Evolutionary conservation across 73 alveolate species (phyloP), one percentile per base, ranked within the genome.

Genomic region (Paramecium tetraurelia): DNA sequence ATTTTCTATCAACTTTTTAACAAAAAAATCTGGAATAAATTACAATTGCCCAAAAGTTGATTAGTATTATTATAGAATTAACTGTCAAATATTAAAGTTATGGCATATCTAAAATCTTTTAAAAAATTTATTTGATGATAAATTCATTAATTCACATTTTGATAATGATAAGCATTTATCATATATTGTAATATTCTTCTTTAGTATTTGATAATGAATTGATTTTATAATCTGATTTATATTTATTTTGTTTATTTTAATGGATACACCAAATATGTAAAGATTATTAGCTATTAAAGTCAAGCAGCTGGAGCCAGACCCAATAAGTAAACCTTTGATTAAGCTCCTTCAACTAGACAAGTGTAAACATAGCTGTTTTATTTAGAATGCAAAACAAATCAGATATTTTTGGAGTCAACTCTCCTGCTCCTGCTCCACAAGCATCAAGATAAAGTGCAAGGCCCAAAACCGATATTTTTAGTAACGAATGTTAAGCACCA

Each of bases 231-330:
- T 53, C 29, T 53, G 7, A 53, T 18, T 53, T 50, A 18, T 53
- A 53, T 53, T 53, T 53, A 53, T 53, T 53, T 68, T 68, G 40
- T 68, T 68, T 68, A 40, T 14, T 11, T 68, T 68, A 68, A 68
- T 68, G 84, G 84, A 68, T 68, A 27, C 84, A 68, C 46, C 84
- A 27, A 68, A 68, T 20, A 68, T 68, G 84, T 68, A 68, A 11
- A 27, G 40, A 22, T 68, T 22, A 12, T 24, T 5, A 68, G 9
- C 8, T 33, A 68, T 68, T 7, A 11, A 31, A 75, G 87, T 1
- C 41, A 36, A 31, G 87, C 87, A 75, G 87, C 87, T 36, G 87
- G 87, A 21, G 41, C 87, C 2, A 75, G 87, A 75, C 40, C 87
- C 2, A 33, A 29, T 3, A 75, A 75, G 59, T 22, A 75, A 75